phyloP scores from a whole-genome alignment of 2,329 filamentous ascomycete species.

The Calonectria honghensis region DNA sequence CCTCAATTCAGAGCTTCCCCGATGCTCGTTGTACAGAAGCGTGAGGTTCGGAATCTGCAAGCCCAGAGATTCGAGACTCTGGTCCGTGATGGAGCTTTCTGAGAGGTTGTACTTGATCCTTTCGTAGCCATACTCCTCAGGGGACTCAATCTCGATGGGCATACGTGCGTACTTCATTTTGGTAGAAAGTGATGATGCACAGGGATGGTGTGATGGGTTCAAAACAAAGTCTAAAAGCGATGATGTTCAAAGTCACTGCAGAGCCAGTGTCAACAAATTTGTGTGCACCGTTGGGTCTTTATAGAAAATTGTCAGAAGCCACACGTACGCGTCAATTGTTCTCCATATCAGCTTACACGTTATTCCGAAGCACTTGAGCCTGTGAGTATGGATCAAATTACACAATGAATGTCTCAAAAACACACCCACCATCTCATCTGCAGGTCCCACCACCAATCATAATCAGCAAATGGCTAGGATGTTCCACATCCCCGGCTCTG shows the following conservation, averaged over 20 bases:
- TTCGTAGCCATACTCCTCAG: conserved; percentile 50
- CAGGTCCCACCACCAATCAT: background rate
- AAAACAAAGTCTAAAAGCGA: background rate
- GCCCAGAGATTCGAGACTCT: conserved; percentile 44
- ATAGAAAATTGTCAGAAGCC: background rate
- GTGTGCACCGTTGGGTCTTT: background rate
- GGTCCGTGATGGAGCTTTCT: conserved; percentile 51
- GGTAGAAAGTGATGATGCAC: background rate
- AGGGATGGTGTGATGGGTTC: background rate
- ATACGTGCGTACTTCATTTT: conserved; percentile 53
- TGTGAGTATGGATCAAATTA: background rate
- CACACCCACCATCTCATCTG: background rate
- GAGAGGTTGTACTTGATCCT: conserved; percentile 52
- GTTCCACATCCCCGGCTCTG: background rate
- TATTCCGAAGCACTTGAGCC: background rate
- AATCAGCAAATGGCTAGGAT: too few relatives aligned
- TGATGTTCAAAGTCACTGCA: background rate
- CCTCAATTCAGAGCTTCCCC: conserved; percentile 44
- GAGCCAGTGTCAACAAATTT: background rate
- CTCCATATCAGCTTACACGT: background rate
- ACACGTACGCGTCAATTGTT: background rate
- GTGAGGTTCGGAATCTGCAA: conserved; percentile 45
- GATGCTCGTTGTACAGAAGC: conserved; percentile 50
- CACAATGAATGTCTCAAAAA: background rate
- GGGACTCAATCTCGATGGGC: conserved; percentile 52